A percentile compares a stretch with the other conserved stretches of the same genome.
These are phyloP conservation scores for Rubia tinctorum DNA, from an alignment of 305 asterid genomes.

Conservation along the genomic window DNA sequence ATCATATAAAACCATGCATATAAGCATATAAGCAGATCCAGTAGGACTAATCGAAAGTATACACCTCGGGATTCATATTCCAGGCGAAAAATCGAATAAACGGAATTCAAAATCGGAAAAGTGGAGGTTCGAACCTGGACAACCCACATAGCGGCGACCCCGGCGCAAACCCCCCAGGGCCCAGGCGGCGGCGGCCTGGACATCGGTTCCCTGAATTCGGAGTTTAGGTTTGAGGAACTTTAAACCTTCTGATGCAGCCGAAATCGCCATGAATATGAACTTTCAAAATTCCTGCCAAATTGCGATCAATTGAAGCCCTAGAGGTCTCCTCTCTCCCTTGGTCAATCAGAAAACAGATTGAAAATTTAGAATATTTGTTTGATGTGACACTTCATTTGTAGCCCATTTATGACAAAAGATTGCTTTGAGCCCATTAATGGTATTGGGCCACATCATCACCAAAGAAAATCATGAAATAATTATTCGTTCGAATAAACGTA, in stretches of 20 bases:
- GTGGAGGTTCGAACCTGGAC: conserved; percentile 50
- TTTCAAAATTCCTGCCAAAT: background rate
- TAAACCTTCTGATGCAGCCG: conserved; percentile 43
- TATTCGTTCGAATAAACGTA: too few species aligned
- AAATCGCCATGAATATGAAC: conserved; percentile 38
- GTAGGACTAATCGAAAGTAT: background rate
- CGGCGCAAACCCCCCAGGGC: conserved; percentile 83
- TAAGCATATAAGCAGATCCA: conserved; percentile 16
- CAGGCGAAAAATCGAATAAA: background rate
- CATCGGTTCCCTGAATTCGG: conserved; percentile 41
- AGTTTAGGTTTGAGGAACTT: conserved; percentile 37
- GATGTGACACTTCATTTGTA: background rate
- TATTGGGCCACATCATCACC: background rate
- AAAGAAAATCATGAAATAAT: too few species aligned
- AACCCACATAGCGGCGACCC: conserved; percentile 53
- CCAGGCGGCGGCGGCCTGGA: conserved; percentile 67
- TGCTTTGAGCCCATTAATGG: background rate
- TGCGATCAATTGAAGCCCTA: conserved; percentile 31
- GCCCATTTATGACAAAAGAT: background rate
- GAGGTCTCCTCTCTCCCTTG: background rate
- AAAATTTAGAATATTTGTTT: background rate
- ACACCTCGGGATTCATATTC: background rate
- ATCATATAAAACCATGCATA: background rate
- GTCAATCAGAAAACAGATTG: background rate
- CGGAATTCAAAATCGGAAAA: background rate